Percentiles rank a stretch among this genome's conserved stretches.
phyloP scores from a whole-genome alignment of 2,329 filamentous ascomycete genomes.

The Oidium heveae region DNA sequence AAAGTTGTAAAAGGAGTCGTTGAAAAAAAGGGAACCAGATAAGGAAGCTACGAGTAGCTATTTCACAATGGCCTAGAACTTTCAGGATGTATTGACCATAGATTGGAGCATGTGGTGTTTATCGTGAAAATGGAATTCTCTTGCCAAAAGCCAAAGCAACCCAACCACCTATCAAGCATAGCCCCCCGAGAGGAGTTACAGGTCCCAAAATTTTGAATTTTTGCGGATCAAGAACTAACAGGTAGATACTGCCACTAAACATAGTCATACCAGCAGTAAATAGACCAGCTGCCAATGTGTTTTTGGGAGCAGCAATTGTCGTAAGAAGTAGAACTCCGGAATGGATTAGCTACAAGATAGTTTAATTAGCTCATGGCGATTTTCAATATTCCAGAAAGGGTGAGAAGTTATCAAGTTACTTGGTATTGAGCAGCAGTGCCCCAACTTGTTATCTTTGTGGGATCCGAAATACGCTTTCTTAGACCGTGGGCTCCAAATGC shows the following conservation, averaged over 20 bases:
- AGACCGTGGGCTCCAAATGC: constrained; percentile 45
- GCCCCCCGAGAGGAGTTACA: constrained; percentile 36
- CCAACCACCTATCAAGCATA: constrained; percentile 37
- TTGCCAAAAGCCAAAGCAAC: constrained; percentile 10
- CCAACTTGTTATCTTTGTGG: constrained; percentile 32
- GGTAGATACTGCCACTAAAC: constrained; percentile 41
- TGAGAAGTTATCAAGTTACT: constrained; percentile 15
- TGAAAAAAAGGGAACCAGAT: too few relatives aligned
- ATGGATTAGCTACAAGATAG: constrained; percentile 28
- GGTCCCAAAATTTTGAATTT: constrained; percentile 34
- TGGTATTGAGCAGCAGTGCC: constrained; percentile 42
- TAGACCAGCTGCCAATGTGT: constrained; percentile 29
- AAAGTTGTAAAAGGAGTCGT: too few relatives aligned
- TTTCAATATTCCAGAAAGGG: neutral
- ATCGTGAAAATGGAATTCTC: constrained; percentile 15
- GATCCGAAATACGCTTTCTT: constrained; percentile 33
- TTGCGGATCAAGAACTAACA: constrained; percentile 34
- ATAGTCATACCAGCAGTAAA: constrained; percentile 40
- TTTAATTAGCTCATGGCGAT: neutral
- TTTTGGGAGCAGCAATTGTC: constrained; percentile 23
- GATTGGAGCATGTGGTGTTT: neutral
- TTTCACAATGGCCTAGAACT: too few relatives aligned
- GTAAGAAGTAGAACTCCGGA: constrained; percentile 32
- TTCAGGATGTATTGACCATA: too few relatives aligned
- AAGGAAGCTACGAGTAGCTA: too few relatives aligned